A percentile compares a stretch with the other conserved stretches of the same genome.
These are phyloP conservation scores for Vararia minispora DNA, from an alignment of 768 basidiomycete species.

Conservation along the genomic window DNA sequence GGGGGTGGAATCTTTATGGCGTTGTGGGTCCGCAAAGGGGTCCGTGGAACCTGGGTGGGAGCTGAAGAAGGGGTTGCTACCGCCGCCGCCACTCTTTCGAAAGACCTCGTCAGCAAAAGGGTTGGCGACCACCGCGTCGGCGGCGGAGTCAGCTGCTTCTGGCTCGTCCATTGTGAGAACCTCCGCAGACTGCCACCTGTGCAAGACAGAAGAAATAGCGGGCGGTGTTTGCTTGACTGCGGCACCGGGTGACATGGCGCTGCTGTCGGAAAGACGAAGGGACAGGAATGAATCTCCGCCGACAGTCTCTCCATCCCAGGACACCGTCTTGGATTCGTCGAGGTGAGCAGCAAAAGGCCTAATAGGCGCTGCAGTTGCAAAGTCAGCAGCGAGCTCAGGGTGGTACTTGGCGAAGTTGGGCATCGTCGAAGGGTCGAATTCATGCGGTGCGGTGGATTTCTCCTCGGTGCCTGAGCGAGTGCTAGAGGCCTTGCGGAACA, in stretches of 20 bases:
- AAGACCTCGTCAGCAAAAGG: slow-evolving; percentile 8
- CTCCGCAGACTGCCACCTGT: slow-evolving; percentile 15
- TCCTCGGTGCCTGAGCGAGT: slow-evolving; percentile 9
- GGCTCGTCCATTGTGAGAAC: slow-evolving; percentile 10
- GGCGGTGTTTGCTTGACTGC: slow-evolving; percentile 12
- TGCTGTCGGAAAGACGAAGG: slow-evolving; percentile 2
- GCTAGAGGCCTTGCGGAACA: slow-evolving; percentile 14
- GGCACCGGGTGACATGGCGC: slow-evolving; percentile 9
- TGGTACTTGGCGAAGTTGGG: slow-evolving; percentile 11
- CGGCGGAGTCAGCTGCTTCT: neutral
- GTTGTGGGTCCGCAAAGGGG: slow-evolving; percentile 10
- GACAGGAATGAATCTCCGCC: slow-evolving; percentile 9
- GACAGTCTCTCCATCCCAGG: slow-evolving; percentile 7
- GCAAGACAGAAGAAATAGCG: slow-evolving; percentile 6
- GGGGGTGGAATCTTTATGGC: slow-evolving; percentile 6
- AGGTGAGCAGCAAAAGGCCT: slow-evolving; percentile 3
- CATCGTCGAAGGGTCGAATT: slow-evolving; percentile 13
- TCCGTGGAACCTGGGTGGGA: slow-evolving; percentile 6
- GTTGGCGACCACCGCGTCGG: neutral
- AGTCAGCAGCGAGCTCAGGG: slow-evolving; percentile 1
- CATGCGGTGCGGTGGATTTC: slow-evolving; percentile 5
- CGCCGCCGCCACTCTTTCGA: neutral
- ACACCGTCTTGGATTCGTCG: slow-evolving; percentile 2
- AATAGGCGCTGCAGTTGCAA: neutral
- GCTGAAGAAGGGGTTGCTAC: slow-evolving; percentile 12